Evolutionary conservation across 2,329 filamentous ascomycete species (phyloP), one percentile per base, ranked within the genome.

Genomic region (Colletotrichum sublineola): DNA sequence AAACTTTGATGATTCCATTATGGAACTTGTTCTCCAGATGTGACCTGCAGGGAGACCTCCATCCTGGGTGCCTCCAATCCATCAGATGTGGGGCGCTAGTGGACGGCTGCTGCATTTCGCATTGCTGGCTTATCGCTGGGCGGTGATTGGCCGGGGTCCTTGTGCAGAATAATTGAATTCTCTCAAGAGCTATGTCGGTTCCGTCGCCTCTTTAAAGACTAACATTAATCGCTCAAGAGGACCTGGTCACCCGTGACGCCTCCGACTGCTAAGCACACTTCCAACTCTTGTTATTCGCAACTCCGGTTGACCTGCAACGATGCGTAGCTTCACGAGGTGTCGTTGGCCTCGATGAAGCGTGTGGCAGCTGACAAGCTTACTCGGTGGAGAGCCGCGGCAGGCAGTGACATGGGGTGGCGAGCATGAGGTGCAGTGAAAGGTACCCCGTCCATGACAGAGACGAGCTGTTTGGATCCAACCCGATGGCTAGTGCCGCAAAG

Each of bases 151-250:
- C 63, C 55, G 14, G 24, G 6, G 6, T 8, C 15, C 57, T 76
- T 77, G 78, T 74, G 76, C 79, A 79, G 77, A 79, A 80, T 80
- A 80, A 80, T 80, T 79, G 76, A 72, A 76, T 79, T 79, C 73
- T 76, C 74, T 73, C 75, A 77, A 68, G 72, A 58, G 64, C 58
- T 36, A 42, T 72, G 62, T 65, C 64, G 63, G 60, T 65, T 72
- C 69, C 36, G 42, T 62, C 53, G 42, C 65, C 46, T 71, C 72
- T 61, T 73, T 72, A 74, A 74, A 68, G 64, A 20, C 70, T 42
- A 52, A 38, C 72, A 57, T 72, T 68, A 74, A 74, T 74, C 72
- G 68, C 72, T 71, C 68, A 72, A 61, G 68, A 55, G 44, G 42
- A 46, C 60, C 58, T 48, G 63, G 33, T 63, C 46, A 46, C 44